phyloP scores from a whole-genome alignment of 2,329 filamentous ascomycete genomes.

The Fusarium longipes region DNA sequence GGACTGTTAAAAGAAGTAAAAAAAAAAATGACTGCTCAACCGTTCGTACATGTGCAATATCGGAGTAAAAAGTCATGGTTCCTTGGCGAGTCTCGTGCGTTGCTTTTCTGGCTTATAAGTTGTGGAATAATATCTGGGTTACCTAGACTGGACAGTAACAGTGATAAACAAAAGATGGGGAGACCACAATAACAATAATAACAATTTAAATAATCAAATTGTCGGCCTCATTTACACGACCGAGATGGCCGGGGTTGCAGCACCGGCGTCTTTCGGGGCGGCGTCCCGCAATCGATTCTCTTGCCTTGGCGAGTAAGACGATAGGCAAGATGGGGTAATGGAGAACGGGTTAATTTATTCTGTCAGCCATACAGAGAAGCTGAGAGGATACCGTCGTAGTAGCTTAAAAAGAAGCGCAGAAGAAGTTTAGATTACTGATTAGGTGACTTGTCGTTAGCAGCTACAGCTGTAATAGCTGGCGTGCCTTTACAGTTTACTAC shows the following conservation, averaged over 20 bases:
- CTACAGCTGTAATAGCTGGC: background rate
- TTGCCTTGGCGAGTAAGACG: slow-evolving; percentile 24
- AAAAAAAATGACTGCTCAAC: slow-evolving; percentile 7
- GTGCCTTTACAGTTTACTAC: background rate
- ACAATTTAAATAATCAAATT: slow-evolving; percentile 16
- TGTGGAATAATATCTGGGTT: slow-evolving; percentile 28
- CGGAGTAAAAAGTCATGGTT: background rate
- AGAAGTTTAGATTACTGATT: slow-evolving; percentile 7
- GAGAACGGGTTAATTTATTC: slow-evolving; percentile 31
- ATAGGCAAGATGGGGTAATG: background rate
- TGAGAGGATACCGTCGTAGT: background rate
- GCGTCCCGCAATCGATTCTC: slow-evolving; percentile 25
- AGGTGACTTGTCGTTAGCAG: background rate
- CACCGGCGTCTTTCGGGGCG: slow-evolving; percentile 26
- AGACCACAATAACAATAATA: slow-evolving; percentile 3
- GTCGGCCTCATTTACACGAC: slow-evolving; percentile 36
- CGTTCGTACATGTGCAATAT: slow-evolving; percentile 2
- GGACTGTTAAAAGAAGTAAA: background rate
- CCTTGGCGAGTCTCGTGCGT: background rate
- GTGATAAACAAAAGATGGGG: slow-evolving; percentile 36
- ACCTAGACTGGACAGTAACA: background rate
- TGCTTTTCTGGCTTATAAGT: slow-evolving; percentile 26
- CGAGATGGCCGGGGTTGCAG: slow-evolving; percentile 25
- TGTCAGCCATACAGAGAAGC: background rate
- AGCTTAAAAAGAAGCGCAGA: slow-evolving; percentile 30